Evolutionary conservation across 208 protist species (phyloP).

Genomic region (Leishmania braziliensis): DNA sequence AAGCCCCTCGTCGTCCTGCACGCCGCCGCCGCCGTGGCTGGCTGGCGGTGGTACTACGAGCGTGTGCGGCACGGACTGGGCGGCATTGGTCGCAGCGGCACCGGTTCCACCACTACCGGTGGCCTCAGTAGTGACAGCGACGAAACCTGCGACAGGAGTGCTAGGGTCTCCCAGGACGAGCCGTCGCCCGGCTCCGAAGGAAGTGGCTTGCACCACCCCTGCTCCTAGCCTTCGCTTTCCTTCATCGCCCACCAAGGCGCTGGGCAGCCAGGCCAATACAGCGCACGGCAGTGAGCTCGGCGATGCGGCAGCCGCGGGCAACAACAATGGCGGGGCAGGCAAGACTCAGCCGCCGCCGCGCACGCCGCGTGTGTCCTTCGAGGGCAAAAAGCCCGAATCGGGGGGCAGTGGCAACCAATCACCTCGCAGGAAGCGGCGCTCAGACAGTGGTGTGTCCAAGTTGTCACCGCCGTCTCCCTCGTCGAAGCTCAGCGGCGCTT

Average conservation of each 20-base stretch:
- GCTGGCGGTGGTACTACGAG: conserved; percentile 4
- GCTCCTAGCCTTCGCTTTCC: not conserved
- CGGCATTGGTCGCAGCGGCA: conserved; percentile 26
- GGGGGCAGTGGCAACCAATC: conserved; percentile 5
- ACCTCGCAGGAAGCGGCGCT: not conserved
- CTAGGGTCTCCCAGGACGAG: conserved; percentile 1
- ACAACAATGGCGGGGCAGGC: conserved; percentile 1
- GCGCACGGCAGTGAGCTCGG: not conserved
- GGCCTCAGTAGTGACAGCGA: not conserved
- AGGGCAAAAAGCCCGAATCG: conserved; percentile 4
- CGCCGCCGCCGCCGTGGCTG: conserved; percentile 21
- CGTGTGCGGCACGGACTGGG: conserved; percentile 21
- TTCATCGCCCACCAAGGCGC: not conserved
- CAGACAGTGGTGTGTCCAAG: not conserved
- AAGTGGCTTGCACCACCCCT: not conserved
- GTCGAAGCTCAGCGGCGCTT: not conserved
- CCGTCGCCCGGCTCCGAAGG: not conserved
- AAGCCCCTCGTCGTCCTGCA: conserved; percentile 30
- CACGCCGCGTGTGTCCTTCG: conserved; percentile 9
- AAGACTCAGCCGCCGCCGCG: conserved; percentile 8
- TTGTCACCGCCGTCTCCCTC: not conserved
- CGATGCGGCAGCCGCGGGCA: not conserved
- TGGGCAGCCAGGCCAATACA: not conserved
- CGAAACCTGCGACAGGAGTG: not conserved
- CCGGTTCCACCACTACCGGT: not conserved